Percentiles rank a stretch among this genome's conserved stretches.
These are phyloP conservation scores for Russula dissimulans DNA, from an alignment of 768 basidiomycete genomes.

Conservation along the genomic window DNA sequence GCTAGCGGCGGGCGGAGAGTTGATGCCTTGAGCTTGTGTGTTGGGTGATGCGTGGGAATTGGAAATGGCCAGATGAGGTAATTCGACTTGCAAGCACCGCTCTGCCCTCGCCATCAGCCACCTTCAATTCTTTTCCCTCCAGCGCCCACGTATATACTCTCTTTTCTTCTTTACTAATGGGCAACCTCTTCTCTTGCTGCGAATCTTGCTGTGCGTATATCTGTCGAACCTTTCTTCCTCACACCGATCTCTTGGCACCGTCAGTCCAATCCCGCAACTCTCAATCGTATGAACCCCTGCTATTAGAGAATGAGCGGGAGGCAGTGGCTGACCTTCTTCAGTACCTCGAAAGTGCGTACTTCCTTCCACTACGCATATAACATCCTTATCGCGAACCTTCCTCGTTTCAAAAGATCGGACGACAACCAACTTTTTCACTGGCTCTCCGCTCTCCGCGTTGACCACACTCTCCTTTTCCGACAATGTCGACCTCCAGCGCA, in stretches of 20 bases:
- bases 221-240: background rate
- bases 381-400: background rate
- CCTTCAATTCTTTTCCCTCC: constrained; percentile 10
- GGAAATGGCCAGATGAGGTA: background rate
- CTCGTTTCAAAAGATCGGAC: constrained; percentile 65
- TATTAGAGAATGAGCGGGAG: constrained; percentile 91
- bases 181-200: constrained; percentile 72
- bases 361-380: background rate
- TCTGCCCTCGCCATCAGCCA: constrained; percentile 3
- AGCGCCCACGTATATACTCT: constrained; percentile 2
- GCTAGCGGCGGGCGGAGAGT: too few species aligned
- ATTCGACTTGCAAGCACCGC: background rate
- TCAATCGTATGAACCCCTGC: constrained; percentile 77
- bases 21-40: background rate
- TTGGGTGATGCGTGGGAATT: background rate
- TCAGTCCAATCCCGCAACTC: constrained; percentile 75
- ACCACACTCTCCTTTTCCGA: constrained; percentile 98
- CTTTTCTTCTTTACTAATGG: constrained; percentile 39
- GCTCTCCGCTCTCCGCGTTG: constrained; percentile 83
- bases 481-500: constrained; percentile 97
- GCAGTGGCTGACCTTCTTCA: constrained; percentile 96
- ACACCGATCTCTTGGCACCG: constrained; percentile 6
- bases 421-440: constrained; percentile 97
- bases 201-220: constrained; percentile 64
- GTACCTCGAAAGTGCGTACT: constrained; percentile 85